phyloP scores from a whole-genome alignment of 257 asterid genomes.

The Lantana camara region DNA sequence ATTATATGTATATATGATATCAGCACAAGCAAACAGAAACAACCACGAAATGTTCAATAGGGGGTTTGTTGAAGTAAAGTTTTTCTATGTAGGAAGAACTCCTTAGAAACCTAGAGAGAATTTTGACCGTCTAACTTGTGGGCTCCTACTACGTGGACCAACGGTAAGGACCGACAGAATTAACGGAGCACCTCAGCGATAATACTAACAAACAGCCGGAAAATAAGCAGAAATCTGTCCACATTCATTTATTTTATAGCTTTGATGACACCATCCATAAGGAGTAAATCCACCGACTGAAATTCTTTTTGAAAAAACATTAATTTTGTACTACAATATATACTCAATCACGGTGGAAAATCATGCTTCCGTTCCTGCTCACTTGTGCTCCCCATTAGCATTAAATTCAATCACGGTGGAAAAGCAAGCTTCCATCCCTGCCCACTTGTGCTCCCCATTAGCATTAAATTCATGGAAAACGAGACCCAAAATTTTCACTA shows the following conservation, averaged over 20 bases:
- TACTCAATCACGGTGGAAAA: constrained; percentile 6
- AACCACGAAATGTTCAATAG: background rate
- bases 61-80: too few species aligned
- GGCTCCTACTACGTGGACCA: too few species aligned
- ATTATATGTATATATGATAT: too few species aligned
- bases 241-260: constrained; percentile 15
- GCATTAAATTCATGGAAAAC: constrained; percentile 13
- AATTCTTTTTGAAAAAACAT: too few species aligned
- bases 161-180: too few species aligned
- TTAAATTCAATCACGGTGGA: too few species aligned
- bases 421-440: too few species aligned
- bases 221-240: constrained; percentile 17
- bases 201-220: constrained; percentile 13
- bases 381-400: constrained; percentile 1
- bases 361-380: constrained; percentile 17
- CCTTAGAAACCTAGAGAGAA: too few species aligned
- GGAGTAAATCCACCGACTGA: constrained; percentile 22
- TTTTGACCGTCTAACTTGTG: too few species aligned
- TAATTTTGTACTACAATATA: background rate
- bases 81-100: too few species aligned
- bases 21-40: background rate
- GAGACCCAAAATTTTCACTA: background rate
- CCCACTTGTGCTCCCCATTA: too few species aligned
- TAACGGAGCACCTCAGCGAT: background rate
- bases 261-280: constrained; percentile 29